These are phyloP conservation scores for Phytophthora citrophthora DNA, from an alignment of 352 stramenopile species.

Conservation along the genomic window DNA sequence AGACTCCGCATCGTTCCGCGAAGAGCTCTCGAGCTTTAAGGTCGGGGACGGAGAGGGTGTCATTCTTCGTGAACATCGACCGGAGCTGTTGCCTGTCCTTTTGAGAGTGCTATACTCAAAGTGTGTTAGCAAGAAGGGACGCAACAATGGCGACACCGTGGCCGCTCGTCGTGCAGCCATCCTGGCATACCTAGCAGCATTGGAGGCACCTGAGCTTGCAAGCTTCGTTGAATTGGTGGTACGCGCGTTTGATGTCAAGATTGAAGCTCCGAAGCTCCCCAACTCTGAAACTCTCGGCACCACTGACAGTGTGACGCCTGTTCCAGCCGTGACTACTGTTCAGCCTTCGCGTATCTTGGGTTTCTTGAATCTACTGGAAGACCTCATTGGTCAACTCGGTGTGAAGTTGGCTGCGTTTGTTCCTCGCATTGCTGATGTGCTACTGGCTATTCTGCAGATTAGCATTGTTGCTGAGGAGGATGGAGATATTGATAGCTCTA, in stretches of 20 bases:
- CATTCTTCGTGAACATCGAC: conserved; percentile 84
- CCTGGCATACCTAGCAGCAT: conserved; percentile 86
- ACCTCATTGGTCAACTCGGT: conserved; percentile 87
- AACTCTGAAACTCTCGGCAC: conserved; percentile 15
- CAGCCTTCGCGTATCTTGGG: conserved; percentile 82
- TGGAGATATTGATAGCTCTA: conserved; percentile 26
- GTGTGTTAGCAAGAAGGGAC: conserved; percentile 87
- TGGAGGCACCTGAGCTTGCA: conserved; percentile 77
- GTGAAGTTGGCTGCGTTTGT: conserved; percentile 86
- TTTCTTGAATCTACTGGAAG: conserved; percentile 91
- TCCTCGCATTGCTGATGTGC: conserved; percentile 74
- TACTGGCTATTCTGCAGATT: conserved; percentile 75
- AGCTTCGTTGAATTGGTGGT: conserved; percentile 92
- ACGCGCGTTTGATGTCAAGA: conserved; percentile 80
- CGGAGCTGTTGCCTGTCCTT: conserved; percentile 83
- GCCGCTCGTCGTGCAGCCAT: conserved; percentile 88
- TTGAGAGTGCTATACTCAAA: conserved; percentile 92
- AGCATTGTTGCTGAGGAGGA: conserved; percentile 44
- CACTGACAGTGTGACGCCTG: conserved; percentile 24
- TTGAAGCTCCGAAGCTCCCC: conserved; percentile 25
- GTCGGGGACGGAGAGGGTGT: conserved; percentile 70
- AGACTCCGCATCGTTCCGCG: conserved; percentile 84
- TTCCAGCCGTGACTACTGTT: conserved; percentile 55
- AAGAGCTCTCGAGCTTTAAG: conserved; percentile 92
- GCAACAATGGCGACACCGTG: conserved; percentile 86